Base-by-base conservation (phyloP, 2,329 filamentous ascomycete genomes). In the Ceratocystiopsis brevicomis region DNA sequence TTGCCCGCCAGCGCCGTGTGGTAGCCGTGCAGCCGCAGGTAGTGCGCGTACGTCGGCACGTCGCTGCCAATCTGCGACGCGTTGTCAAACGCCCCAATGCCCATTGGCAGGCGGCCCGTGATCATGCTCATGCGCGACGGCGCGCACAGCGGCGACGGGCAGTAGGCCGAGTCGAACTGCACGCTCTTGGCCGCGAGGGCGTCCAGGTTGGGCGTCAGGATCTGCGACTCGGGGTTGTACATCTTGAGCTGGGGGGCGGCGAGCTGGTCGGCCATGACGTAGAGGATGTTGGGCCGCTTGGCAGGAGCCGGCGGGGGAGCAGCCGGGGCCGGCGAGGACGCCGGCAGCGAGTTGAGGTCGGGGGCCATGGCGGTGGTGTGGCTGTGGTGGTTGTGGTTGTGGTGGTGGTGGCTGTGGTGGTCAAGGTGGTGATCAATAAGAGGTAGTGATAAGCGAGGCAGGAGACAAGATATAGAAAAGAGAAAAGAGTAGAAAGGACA, bases 231-330 rank as follows among this genome's bases (percentile, higher is more conserved):
- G 39, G 78, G 72, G 60, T 95, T 87, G 67, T 95, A 86, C 66
- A 94, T 88, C 65, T 86, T 88, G 52, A 95, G 74, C 52, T 87
- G 72, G 16, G 87, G 87, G 25, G 87, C 87, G 16, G 87, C 82
- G 59, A 95, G 76, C 65, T 95, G 87, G 62, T 95, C 87, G 44
- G 87, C 87, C 86, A 95, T 94, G 64, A 95, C 92, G 67, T 90
- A 94, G 39, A 87, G 68, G 52, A 88, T 82, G 61, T 87, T 87
- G 48, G 81, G 81, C 57, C 69, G 43, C 51, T 66, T 66, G 46
- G 56, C 38, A 41, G 46, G 45, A n/a, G n/a, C n/a, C 39, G 15
- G 37, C 30, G 40, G 38, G 37, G 30, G 19, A 18, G 35, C 18
- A 21, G 34, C 25, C 38, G 41, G 42, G 15, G 30, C 37, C 16